These are phyloP conservation scores for Lactarius indigo DNA, from an alignment of 768 basidiomycete species.

Conservation along the genomic window DNA sequence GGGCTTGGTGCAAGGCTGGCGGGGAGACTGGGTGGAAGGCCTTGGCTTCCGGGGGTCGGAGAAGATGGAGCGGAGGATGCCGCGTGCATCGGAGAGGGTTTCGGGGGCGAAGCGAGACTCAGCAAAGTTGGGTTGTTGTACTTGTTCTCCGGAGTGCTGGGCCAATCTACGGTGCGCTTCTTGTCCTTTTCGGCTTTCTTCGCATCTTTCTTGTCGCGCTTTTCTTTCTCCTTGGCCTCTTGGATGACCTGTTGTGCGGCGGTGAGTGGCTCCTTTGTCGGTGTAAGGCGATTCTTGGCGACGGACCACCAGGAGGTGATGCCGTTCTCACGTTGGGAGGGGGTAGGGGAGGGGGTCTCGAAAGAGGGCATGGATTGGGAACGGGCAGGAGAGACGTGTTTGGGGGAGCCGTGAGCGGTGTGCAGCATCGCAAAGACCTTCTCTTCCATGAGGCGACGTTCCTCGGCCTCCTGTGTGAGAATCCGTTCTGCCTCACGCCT, in stretches of 20 bases:
- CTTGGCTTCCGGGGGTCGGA: constrained; percentile 59
- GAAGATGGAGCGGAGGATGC: constrained; percentile 56
- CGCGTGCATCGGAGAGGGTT: constrained; percentile 44
- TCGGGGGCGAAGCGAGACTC: constrained; percentile 50
- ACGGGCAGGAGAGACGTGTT: constrained; percentile 58
- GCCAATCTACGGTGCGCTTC: constrained; percentile 45
- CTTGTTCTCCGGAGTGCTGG: constrained; percentile 49
- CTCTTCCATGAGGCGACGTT: constrained; percentile 66
- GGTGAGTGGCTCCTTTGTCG: constrained; percentile 75
- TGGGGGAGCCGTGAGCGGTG: constrained; percentile 33
- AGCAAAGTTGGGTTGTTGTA: constrained; percentile 54
- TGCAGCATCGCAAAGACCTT: constrained; percentile 74
- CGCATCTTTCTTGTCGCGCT: constrained; percentile 39
- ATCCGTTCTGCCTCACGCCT: constrained; percentile 78
- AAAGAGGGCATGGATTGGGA: constrained; percentile 45
- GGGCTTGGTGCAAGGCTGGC: constrained; percentile 65
- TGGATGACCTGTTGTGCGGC: constrained; percentile 81
- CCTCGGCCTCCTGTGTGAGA: constrained; percentile 64
- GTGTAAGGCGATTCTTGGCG: constrained; percentile 72
- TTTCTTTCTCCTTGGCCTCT: constrained; percentile 66
- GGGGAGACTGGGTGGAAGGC: constrained; percentile 40
- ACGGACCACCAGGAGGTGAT: constrained; percentile 59
- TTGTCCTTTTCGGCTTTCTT: constrained; percentile 45
- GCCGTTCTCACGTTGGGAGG: constrained; percentile 57
- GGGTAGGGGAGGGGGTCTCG: constrained; percentile 50